Base-by-base conservation (phyloP, 2,329 filamentous ascomycete species). In the Dactylellina drechsleri region DNA sequence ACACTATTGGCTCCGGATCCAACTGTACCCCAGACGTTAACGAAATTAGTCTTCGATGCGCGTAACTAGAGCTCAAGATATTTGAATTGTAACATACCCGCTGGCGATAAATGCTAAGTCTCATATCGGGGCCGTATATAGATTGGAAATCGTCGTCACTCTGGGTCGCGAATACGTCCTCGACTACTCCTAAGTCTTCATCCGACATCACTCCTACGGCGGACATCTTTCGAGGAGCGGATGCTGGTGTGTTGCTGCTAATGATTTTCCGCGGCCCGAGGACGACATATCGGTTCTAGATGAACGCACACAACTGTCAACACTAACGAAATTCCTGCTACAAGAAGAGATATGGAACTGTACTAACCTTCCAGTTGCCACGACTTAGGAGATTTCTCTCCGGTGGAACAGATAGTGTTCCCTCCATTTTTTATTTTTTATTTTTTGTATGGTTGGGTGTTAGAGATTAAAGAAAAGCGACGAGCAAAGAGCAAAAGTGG, bases 351-450 rank as follows among this genome's bases (percentile, higher is more conserved):
- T 31, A n/a, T 41, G 40, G 41, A 41, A 43, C 15, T 45, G n/a
- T 16, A 50, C 64, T 26, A n/a, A 76, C 72, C 56, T 76, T 76
- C 72, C 72, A 76, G 61, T 70, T 76, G n/a, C 72, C 72, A 50
- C 72, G 72, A 45, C 66, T 76, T 23, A 76, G 47, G 49, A 76
- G 18, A 20, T 76, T 76, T 56, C 60, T 70, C 31, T 66, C 72
- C 40, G 72, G 72, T 45, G 72, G 72, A 52, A 76, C 60, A 31
- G 72, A 56, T 18, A 76, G 66, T 57, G 66, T 56, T 26, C 72
- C 72, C 50, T 76, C 72, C 72, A 76, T 76, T 36, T 36, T 36
- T 36, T 36, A 36, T 36, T 36, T 36, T 36, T 36, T 36, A 36
- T 36, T 36, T 7, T 36, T 5, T 7, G 31, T 36, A 36, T 36